Conservation (phyloP, 768 basidiomycete species). For the Punctularia strigosozonata region DNA sequence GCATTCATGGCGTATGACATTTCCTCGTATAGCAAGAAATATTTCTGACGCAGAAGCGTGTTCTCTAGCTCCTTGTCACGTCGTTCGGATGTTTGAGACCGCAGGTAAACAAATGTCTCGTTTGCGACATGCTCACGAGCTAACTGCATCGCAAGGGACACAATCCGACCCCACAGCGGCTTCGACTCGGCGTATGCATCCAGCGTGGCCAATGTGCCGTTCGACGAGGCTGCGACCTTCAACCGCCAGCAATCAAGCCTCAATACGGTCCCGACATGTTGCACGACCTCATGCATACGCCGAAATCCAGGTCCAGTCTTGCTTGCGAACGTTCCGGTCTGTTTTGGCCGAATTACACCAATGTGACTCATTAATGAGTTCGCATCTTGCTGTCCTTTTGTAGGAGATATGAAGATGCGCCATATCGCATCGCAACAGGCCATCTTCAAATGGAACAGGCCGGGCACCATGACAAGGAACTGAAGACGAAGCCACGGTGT, state of each 20-base stretch:
- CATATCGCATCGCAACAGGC: conserved; percentile 15
- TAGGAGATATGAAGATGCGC: conserved; percentile 7
- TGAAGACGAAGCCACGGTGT: conserved; percentile 19
- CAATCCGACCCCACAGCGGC: conserved; percentile 14
- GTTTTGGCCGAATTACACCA: conserved; percentile 14
- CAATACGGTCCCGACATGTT: conserved; percentile 15
- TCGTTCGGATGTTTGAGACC: background rate
- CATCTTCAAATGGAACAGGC: conserved; percentile 25
- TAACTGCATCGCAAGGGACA: conserved; percentile 12
- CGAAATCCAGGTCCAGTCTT: conserved; percentile 22
- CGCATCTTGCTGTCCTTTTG: conserved; percentile 2
- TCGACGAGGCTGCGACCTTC: too few relatives aligned
- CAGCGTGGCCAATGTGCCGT: too few relatives aligned
- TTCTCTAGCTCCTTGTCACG: conserved; percentile 23
- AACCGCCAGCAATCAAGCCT: conserved; percentile 19
- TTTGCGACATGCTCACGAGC: conserved; percentile 9
- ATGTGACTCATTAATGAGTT: conserved; percentile 14
- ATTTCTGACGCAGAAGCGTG: conserved; percentile 16
- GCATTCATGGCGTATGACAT: conserved; percentile 14
- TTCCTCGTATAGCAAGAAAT: conserved; percentile 26
- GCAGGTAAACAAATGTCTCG: conserved; percentile 2
- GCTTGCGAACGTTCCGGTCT: conserved; percentile 17
- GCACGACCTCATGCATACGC: conserved; percentile 23
- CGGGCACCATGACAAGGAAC: conserved; percentile 20
- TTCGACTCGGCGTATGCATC: conserved; percentile 16